A percentile compares a stretch with the other conserved stretches of the same genome.
Conservation (phyloP, 345 rosid genomes). For the Populus euphratica region DNA sequence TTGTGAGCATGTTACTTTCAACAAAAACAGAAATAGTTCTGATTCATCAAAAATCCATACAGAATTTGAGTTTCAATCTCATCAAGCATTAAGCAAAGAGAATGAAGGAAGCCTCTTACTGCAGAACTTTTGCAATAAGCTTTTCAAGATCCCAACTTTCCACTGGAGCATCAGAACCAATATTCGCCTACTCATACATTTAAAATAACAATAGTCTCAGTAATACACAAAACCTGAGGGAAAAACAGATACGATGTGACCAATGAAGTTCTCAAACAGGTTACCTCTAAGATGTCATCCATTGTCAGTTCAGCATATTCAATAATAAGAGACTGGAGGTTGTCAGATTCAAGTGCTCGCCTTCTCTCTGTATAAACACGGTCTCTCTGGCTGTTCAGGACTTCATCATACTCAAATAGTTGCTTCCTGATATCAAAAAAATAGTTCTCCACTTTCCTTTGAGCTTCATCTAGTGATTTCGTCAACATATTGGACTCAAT, state of each 20-base stretch:
- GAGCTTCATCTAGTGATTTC: constrained; percentile 96
- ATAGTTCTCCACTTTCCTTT: constrained; percentile 93
- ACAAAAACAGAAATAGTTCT: not conserved
- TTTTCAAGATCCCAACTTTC: constrained; percentile 92
- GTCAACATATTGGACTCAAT: constrained; percentile 92
- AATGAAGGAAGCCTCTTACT: constrained; percentile 42
- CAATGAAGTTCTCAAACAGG: constrained; percentile 5
- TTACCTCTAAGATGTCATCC: constrained; percentile 95
- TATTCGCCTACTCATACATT: constrained; percentile 58
- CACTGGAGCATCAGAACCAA: constrained; percentile 62
- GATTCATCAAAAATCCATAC: not conserved
- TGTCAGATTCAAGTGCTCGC: constrained; percentile 80
- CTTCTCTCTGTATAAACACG: constrained; percentile 95
- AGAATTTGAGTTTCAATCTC: constrained; percentile 1
- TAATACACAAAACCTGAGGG: constrained; percentile 2
- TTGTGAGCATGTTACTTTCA: not conserved
- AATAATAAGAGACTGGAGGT: constrained; percentile 75
- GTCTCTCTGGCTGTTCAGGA: constrained; percentile 94
- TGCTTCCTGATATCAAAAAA: constrained; percentile 93
- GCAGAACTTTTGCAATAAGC: constrained; percentile 86
- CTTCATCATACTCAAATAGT: constrained; percentile 90
- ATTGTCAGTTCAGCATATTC: constrained; percentile 97
- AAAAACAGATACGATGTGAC: not conserved
- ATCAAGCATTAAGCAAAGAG: constrained; percentile 5
- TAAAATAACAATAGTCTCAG: not conserved